Conservation (phyloP, 352 stramenopile genomes). For the Blastocystis sp. region DNA sequence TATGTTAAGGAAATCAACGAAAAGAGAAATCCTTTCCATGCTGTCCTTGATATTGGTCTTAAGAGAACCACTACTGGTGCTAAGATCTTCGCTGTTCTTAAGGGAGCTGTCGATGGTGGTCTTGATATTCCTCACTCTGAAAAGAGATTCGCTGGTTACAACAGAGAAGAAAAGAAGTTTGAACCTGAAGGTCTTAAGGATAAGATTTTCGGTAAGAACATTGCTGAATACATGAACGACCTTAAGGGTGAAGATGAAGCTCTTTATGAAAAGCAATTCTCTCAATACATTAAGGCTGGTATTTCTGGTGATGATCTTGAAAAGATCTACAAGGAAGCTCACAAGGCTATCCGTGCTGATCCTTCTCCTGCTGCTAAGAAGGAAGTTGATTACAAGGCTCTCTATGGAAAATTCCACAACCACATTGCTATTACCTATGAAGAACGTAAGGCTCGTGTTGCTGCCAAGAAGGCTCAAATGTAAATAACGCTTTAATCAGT, state of each 20-base stretch:
- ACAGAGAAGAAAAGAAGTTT: slow-evolving; percentile 89
- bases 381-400: slow-evolving; percentile 38
- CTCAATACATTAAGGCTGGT: slow-evolving; percentile 59
- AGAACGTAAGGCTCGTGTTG: slow-evolving; percentile 75
- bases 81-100: slow-evolving; percentile 93
- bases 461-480: slow-evolving; percentile 80
- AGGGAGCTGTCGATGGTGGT: slow-evolving; percentile 88
- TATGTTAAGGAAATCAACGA: slow-evolving; percentile 93
- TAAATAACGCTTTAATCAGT: too few relatives aligned
- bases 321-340: slow-evolving; percentile 68
- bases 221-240: slow-evolving; percentile 97
- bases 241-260: slow-evolving; percentile 94
- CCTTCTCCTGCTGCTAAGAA: slow-evolving; percentile 72
- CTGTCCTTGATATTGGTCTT: slow-evolving; percentile 86
- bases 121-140: slow-evolving; percentile 92
- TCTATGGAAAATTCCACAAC: slow-evolving; percentile 4
- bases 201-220: slow-evolving; percentile 87
- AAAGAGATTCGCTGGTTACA: slow-evolving; percentile 97
- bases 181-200: slow-evolving; percentile 87
- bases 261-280: slow-evolving; percentile 83
- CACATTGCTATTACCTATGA: slow-evolving; percentile 67
- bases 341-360: slow-evolving; percentile 88
- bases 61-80: slow-evolving; percentile 83
- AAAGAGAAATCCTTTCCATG: slow-evolving; percentile 88
- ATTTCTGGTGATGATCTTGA: slow-evolving; percentile 25